Base-by-base conservation (phyloP, 2,329 filamentous ascomycete genomes). In the Cladophialophora chaetospira region DNA sequence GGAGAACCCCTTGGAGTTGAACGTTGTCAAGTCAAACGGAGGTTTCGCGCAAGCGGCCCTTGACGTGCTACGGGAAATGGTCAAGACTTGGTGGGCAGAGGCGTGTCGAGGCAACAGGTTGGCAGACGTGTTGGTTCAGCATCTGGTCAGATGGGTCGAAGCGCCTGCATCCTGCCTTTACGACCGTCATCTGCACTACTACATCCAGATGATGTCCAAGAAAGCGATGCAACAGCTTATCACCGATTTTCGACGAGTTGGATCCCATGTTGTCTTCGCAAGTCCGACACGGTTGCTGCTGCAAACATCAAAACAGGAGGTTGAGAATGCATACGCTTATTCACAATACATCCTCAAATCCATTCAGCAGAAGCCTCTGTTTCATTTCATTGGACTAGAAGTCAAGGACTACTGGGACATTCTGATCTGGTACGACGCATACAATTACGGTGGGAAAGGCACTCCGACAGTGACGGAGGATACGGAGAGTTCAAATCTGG, bases 391-490 rank as follows among this genome's bases (percentile, higher is more conserved):
- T 62, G 94, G 99, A 67, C 80, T 99, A 2, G 90, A 97, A 66
- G 94, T 99, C 72, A 96, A 93, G 65, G 94, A 99, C 71, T 99
- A 97, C 73, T 99, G 94, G 94, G 94, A 99, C 72, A 97, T 97
- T 68, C 84, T 99, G 0, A 86, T 97, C 3, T 99, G 94, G 94
- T 97, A 97, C 65, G 94, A 99, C 66, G 91, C 97, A 73, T 97
- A 93, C 79, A 99, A 99, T 77, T 97, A 97, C 68, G 95, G 94
- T 53, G 94, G 94, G 59, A 95, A 95, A 68, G 94, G 89, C 3
- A 96, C 91, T 64, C 84, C 87, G 47, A 84, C 94, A 67, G 89
- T 97, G 3, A 80, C 88, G 5, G 86, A 86, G 65, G 79, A 79
- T 8, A 67, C 64, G 21, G 90, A 93, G 66, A 85, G 88, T 42